phyloP scores from a whole-genome alignment of 345 rosid genomes.

The Brassica carinata region DNA sequence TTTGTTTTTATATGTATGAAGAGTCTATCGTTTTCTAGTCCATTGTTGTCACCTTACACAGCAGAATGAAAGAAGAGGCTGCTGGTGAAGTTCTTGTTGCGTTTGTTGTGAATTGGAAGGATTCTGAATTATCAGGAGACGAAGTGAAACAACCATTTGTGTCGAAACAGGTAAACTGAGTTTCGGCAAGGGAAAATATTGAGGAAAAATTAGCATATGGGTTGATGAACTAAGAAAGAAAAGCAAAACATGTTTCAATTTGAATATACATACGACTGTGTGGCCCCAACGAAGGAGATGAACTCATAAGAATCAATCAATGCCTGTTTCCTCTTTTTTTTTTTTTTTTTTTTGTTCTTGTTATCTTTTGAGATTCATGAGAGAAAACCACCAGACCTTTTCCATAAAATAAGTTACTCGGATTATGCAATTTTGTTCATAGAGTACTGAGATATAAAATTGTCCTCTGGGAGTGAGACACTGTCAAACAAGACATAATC shows the following conservation, averaged over 20 bases:
- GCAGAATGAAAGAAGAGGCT: conserved; percentile 67
- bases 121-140: conserved; percentile 55
- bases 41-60: too few species aligned
- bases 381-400: conserved; percentile 17
- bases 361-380: conserved; percentile 8
- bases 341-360: not conserved
- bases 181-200: conserved; percentile 54
- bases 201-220: conserved; percentile 67
- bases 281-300: conserved; percentile 6
- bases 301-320: conserved; percentile 10
- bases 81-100: conserved; percentile 82
- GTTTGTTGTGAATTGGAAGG: conserved; percentile 59
- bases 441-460: not conserved
- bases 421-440: not conserved
- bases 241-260: conserved; percentile 11
- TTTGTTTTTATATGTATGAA: too few species aligned
- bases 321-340: not conserved
- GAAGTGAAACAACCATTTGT: conserved; percentile 60
- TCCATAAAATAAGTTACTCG: conserved; percentile 12
- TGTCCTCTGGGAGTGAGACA: not conserved
- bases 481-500: not conserved
- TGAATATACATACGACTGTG: conserved; percentile 30
- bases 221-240: not conserved
- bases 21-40: too few species aligned
- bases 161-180: conserved; percentile 56